Base-by-base conservation (phyloP, 805 yeast genomes). In the Kodamaea hsintzibuensis region DNA sequence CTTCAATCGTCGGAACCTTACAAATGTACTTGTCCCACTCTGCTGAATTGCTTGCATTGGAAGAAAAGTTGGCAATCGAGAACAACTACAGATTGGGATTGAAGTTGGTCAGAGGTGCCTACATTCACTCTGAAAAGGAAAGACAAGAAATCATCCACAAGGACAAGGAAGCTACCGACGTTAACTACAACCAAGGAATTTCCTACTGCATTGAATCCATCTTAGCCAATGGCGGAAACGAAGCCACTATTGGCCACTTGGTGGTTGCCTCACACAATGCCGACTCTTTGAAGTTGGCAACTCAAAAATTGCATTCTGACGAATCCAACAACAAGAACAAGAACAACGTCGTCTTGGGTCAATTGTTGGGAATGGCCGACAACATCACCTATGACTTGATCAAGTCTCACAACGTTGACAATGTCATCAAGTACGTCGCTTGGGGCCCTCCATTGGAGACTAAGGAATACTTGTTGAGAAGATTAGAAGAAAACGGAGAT, bases 371-470 rank as follows among this genome's bases (percentile, higher is more conserved):
- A 38, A 93, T 92, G 98, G 96, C 96, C 50, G 98, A 92, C 70
- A 86, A 88, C 63, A 82, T 89, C 56, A 90, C 97, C 22, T 80
- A 81, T 67, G 90, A 88, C 60, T 79, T 92, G 64, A 82, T 89
- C 53, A 72, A 78, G 42, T 77, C 84, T 47, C 82, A 88, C 60
- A 78, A 82, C 45, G 88, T 82, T 45, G 83, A 80, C 57, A 90
- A 90, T 64, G 86, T 92, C 51, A 86, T 93, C 73, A 93, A 93
- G 74, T 92, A 93, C 68, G 97, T 92, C 57, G 96, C 98, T 14
- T 92, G 98, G 98, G 98, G 98, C 8, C 98, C 98, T 35, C 96
- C 96, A 53, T 73, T 83, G 61, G 98, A 93, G 73, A 91, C 97
- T 55, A 91, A 89, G 74, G 96, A 90, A 62, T 92, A 92, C 67